phyloP scores from a whole-genome alignment of 2,329 filamentous ascomycete genomes.

The Chaetomiaceae sp. region DNA sequence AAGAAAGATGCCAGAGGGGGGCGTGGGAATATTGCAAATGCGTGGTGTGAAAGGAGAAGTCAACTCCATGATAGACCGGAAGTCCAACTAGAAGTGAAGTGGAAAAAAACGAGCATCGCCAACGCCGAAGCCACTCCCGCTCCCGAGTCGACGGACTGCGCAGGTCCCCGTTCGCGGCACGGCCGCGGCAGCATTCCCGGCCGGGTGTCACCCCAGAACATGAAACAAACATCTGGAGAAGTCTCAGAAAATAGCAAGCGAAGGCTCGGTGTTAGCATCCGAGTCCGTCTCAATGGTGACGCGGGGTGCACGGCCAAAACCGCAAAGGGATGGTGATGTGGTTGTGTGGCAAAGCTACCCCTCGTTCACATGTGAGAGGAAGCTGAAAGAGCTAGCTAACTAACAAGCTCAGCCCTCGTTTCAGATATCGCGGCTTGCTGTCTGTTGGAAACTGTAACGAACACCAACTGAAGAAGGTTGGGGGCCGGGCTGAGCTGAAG shows the following conservation, averaged over 20 bases:
- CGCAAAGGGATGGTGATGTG: background rate
- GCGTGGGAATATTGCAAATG: no score
- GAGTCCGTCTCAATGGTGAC: background rate
- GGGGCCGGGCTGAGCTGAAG: background rate
- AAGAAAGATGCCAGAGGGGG: background rate
- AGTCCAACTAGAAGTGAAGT: no score
- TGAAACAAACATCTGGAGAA: background rate
- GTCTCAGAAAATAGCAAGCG: background rate
- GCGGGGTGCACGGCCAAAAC: background rate
- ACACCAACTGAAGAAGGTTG: background rate
- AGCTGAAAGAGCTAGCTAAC: background rate
- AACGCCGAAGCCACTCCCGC: no score
- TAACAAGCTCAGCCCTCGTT: constrained; percentile 11
- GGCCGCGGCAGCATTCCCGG: background rate
- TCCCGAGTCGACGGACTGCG: no score
- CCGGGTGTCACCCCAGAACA: background rate
- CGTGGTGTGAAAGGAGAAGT: no score
- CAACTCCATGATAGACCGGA: no score
- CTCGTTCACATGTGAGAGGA: no score
- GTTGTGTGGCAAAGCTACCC: background rate
- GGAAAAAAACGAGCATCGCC: no score
- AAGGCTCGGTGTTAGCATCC: background rate
- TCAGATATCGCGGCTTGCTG: background rate
- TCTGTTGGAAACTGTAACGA: constrained; percentile 3
- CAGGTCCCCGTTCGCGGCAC: no score